Evolutionary conservation across 306 rosid species (phyloP).

Genomic region (Malus sylvestris): DNA sequence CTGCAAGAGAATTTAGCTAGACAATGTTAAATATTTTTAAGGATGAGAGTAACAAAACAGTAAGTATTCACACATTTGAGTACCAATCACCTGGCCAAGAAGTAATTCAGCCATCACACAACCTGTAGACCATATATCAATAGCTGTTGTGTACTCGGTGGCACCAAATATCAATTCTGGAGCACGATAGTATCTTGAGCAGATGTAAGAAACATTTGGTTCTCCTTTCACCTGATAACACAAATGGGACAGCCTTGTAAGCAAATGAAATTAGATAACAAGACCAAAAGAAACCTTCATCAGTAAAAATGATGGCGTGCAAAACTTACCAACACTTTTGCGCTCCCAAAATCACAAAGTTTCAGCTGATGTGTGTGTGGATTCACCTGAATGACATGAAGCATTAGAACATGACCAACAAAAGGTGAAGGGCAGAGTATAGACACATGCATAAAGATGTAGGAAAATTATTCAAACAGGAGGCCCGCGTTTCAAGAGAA

Average conservation of each 20-base stretch:
- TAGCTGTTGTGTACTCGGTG: conserved; percentile 94
- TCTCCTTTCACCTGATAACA: conserved; percentile 88
- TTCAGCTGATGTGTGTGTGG: conserved; percentile 98
- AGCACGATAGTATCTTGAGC: conserved; percentile 98
- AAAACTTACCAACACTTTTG: conserved; percentile 84
- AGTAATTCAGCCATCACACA: conserved; percentile 98
- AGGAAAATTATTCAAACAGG: neutral
- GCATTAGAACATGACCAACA: conserved; percentile 22
- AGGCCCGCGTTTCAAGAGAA: neutral
- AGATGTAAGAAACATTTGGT: conserved; percentile 95
- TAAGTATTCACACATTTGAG: conserved; percentile 9
- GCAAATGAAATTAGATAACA: neutral
- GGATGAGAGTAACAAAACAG: neutral
- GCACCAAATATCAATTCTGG: conserved; percentile 99
- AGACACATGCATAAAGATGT: neutral
- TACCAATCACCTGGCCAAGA: conserved; percentile 89
- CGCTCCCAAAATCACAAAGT: conserved; percentile 97
- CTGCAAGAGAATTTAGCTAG: conserved; percentile 46
- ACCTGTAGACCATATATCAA: conserved; percentile 99
- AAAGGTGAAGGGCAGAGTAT: neutral
- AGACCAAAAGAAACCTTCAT: conserved; percentile 6
- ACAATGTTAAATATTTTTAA: neutral
- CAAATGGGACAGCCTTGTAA: conserved; percentile 11
- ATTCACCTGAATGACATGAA: conserved; percentile 63
- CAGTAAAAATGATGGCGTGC: conserved; percentile 15